Conservation (phyloP, 768 basidiomycete genomes). For the Hygrophorus russula region DNA sequence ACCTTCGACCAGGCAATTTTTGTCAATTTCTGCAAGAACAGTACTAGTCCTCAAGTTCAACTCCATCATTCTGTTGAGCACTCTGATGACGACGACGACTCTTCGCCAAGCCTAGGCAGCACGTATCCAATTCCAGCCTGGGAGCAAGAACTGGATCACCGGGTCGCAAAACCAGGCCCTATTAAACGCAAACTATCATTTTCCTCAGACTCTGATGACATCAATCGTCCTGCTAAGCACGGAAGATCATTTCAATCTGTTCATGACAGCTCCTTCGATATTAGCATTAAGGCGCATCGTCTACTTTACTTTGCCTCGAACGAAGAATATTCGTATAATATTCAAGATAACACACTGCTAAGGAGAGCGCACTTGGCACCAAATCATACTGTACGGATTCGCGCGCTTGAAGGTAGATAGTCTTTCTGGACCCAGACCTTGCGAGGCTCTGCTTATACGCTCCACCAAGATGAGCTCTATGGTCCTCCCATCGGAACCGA, state of each 20-base stretch:
- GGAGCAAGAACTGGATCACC: conserved; percentile 8
- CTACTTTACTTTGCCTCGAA: conserved; percentile 14
- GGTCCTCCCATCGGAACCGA: conserved; percentile 30
- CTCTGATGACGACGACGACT: neutral
- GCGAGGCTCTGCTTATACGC: conserved; percentile 2
- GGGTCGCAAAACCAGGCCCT: conserved; percentile 11
- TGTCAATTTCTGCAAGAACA: conserved; percentile 10
- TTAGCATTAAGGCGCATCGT: conserved; percentile 25
- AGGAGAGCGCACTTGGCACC: neutral
- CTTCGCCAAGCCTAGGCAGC: neutral
- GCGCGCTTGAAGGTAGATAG: conserved; percentile 22
- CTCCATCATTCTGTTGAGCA: neutral
- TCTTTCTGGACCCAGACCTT: neutral
- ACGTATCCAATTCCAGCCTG: conserved; percentile 10
- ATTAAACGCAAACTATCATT: conserved; percentile 5
- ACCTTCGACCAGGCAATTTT: conserved; percentile 20
- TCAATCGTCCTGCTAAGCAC: conserved; percentile 30
- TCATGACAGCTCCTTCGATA: conserved; percentile 34
- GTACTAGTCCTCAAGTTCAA: neutral
- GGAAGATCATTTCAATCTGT: conserved; percentile 29
- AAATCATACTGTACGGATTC: conserved; percentile 12
- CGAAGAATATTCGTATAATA: conserved; percentile 1
- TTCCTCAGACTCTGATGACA: conserved; percentile 1
- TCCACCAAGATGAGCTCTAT: conserved; percentile 28
- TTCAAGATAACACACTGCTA: neutral